Base-by-base conservation (phyloP, 2,329 filamentous ascomycete species). In the Colletotrichum sojae region DNA sequence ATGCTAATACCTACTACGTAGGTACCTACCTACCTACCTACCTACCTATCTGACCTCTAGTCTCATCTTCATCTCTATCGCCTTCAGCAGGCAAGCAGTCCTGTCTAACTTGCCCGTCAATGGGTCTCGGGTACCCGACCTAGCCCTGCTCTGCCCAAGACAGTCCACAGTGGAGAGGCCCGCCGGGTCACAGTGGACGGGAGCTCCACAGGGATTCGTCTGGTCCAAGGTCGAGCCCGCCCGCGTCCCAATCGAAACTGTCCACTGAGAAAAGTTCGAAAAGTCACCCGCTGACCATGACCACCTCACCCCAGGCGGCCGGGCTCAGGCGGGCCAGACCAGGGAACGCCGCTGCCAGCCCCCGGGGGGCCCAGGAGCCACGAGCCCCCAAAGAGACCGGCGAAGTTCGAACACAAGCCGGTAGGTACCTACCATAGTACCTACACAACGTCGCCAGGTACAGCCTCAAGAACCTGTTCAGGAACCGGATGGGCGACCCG, bases 191-290 rank as follows among this genome's bases (percentile, higher is more conserved):
- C 51, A 51, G 36, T 66, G 55, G 66, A 59, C 49, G 61, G 49
- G 13, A 22, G 49, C 45, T 66, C 66, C 66, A 66, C 66, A 60
- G 36, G 55, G 62, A 62, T 43, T 51, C 40, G 22, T 61, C 51
- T 66, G 66, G 66, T 66, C 56, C 66, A 56, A 52, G 62, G 66
- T 61, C 51, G 55, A 66, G 66, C 66, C 66, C 55, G 66, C 45
- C 62, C 45, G 43, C 55, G 62, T 64, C 66, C 62, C 66, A 69
- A 69, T 66, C 49, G 66, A 69, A 69, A 69, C 62, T 61, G 62
- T 69, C 62, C 67, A 67, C 67, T 69, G 67, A 66, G 66, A 69
- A 69, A 69, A 69, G 62, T 61, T 69, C 67, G 43, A 69, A 69
- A 67, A 69, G 67, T 69, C 67, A 69, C 55, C 67, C 66, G 66